A percentile compares a stretch with the other conserved stretches of the same genome.
Conservation (phyloP, 2,329 filamentous ascomycete genomes). For the Alternaria triticina region DNA sequence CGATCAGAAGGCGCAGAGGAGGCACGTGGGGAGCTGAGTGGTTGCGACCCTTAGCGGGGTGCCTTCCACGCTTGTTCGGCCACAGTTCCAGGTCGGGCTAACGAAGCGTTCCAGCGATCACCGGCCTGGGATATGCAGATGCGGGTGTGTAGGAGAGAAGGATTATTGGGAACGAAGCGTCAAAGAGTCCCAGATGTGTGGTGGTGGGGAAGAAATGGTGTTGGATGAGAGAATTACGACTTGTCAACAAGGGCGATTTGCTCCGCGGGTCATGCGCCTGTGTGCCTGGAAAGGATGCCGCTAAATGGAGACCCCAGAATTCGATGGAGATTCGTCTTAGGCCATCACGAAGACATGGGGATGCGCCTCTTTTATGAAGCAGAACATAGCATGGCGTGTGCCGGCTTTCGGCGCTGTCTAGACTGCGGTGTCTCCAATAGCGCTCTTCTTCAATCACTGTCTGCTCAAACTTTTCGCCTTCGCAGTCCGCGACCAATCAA, state of each 20-base stretch:
- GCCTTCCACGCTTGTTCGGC: conserved; percentile 8
- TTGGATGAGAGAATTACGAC: neutral
- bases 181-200: neutral
- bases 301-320: conserved; percentile 9
- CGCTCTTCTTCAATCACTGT: conserved; percentile 13
- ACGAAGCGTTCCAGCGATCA: neutral
- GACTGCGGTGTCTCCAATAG: conserved; percentile 6
- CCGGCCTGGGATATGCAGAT: neutral
- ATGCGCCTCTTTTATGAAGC: conserved; percentile 7
- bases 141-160: neutral
- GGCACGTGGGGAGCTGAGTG: conserved; percentile 35
- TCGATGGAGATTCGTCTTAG: conserved; percentile 5
- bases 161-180: neutral
- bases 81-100: conserved; percentile 12
- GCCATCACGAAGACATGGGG: conserved; percentile 3
- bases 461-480: conserved; percentile 15
- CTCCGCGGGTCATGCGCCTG: conserved; percentile 13
- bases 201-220: neutral
- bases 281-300: conserved; percentile 3
- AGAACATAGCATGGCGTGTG: conserved; percentile 1
- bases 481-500: conserved; percentile 20
- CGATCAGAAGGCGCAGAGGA: conserved; percentile 25
- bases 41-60: conserved; percentile 20
- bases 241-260: conserved; percentile 6
- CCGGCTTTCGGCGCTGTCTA: conserved; percentile 3